Evolutionary conservation across 176 grass and related monocot species (phyloP).

Genomic region (Bonia amplexicaulis): DNA sequence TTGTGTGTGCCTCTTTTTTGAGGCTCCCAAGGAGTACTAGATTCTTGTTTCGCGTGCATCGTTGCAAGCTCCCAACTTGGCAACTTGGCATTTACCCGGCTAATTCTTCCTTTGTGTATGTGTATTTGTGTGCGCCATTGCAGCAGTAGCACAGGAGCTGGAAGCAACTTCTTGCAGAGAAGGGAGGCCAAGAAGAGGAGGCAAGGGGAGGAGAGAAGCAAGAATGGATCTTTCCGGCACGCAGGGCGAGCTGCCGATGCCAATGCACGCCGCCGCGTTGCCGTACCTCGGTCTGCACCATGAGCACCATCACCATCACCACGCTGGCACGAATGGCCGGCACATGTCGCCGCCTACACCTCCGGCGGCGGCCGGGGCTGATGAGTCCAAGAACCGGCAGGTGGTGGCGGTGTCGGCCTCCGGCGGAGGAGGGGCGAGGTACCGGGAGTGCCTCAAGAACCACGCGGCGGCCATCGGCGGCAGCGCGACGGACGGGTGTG

Average conservation of each 20-base stretch:
- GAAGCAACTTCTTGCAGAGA: slow-evolving; percentile 25
- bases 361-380: background rate
- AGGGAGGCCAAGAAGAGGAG: background rate
- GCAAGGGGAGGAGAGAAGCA: background rate
- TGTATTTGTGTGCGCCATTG: slow-evolving; percentile 9
- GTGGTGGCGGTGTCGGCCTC: background rate
- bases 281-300: slow-evolving; percentile 61
- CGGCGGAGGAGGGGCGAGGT: slow-evolving; percentile 29
- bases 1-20: background rate
- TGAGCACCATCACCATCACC: slow-evolving; percentile 26
- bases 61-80: background rate
- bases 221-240: slow-evolving; percentile 80
- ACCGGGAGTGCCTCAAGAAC: slow-evolving; percentile 96
- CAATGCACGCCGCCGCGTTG: slow-evolving; percentile 59
- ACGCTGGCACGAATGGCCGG: slow-evolving; percentile 16
- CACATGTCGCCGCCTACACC: slow-evolving; percentile 24
- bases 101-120: background rate
- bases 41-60: slow-evolving; percentile 29
- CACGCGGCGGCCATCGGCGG: slow-evolving; percentile 89
- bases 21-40: slow-evolving; percentile 22
- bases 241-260: slow-evolving; percentile 82
- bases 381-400: slow-evolving; percentile 31
- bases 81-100: slow-evolving; percentile 25
- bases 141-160: slow-evolving; percentile 26
- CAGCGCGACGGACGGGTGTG: slow-evolving; percentile 80